These are phyloP conservation scores for sorghum (Sorghum bicolor) DNA, from an alignment of 176 grass and related monocot genomes.

Conservation along the genomic window DNA sequence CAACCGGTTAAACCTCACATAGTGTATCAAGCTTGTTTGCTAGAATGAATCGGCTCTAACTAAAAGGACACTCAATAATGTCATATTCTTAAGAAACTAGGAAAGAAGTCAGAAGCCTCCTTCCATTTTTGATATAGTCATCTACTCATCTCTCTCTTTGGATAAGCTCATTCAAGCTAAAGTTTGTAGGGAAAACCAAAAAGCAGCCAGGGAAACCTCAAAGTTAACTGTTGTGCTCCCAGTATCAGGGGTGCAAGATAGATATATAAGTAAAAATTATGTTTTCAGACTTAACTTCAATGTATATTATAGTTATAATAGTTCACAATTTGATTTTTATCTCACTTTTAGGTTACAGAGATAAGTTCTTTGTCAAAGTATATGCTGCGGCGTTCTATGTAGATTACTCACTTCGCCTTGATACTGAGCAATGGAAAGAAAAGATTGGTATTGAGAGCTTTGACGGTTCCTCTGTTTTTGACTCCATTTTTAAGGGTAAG, in stretches of 20 bases:
- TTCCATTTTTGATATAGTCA: neutral
- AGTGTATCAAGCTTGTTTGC: neutral
- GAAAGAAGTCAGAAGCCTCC: neutral
- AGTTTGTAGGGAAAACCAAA: neutral
- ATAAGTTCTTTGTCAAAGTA: slow-evolving; percentile 92
- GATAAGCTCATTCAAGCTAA: neutral
- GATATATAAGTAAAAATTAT: neutral
- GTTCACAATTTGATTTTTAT: slow-evolving; percentile 29
- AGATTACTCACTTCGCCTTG: slow-evolving; percentile 43
- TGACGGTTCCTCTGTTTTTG: slow-evolving; percentile 60
- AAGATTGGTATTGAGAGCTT: slow-evolving; percentile 42
- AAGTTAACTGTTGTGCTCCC: neutral
- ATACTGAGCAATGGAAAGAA: slow-evolving; percentile 46
- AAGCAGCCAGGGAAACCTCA: neutral
- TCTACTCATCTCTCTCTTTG: neutral
- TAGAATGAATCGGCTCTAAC: neutral
- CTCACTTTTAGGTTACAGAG: slow-evolving; percentile 82
- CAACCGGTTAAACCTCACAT: neutral
- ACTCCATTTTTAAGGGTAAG: slow-evolving; percentile 72
- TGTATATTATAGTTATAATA: neutral
- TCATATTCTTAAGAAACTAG: neutral
- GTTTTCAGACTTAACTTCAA: neutral
- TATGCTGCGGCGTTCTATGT: slow-evolving; percentile 81
- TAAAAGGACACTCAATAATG: neutral
- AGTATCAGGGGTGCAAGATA: neutral